phyloP scores from a whole-genome alignment of 1,284 basidiomycete genomes.

The Papiliotrema terrestris region DNA sequence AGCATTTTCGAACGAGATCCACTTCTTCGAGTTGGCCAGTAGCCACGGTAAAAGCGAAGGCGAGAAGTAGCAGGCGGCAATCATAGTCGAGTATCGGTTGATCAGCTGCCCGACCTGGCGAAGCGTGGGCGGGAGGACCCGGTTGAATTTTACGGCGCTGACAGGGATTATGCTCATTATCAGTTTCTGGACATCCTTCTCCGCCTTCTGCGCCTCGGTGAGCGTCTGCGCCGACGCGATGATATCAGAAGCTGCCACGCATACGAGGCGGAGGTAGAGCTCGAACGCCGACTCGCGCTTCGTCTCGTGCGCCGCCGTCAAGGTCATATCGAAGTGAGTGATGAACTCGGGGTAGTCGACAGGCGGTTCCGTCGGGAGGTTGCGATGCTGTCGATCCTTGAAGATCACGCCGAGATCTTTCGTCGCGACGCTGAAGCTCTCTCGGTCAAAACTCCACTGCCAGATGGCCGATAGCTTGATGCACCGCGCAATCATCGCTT shows the following conservation, averaged over 20 bases:
- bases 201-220: constrained; percentile 46
- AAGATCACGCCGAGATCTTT: constrained; percentile 71
- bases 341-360: constrained; percentile 78
- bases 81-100: constrained; percentile 77
- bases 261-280: constrained; percentile 62
- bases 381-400: constrained; percentile 71
- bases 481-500: constrained; percentile 68
- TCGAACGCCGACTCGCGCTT: constrained; percentile 69
- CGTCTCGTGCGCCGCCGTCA: constrained; percentile 56
- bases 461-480: constrained; percentile 66
- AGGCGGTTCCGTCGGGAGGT: constrained; percentile 65
- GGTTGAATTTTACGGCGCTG: constrained; percentile 58
- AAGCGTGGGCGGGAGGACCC: constrained; percentile 55
- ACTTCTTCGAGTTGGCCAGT: constrained; percentile 52
- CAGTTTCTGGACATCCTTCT: constrained; percentile 64
- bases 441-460: constrained; percentile 68
- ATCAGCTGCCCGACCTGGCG: constrained; percentile 74
- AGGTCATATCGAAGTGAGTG: constrained; percentile 57
- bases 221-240: constrained; percentile 35
- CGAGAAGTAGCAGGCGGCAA: constrained; percentile 72
- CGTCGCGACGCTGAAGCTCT: constrained; percentile 60
- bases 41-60: constrained; percentile 56
- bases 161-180: constrained; percentile 76
- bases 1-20: constrained; percentile 59
- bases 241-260: constrained; percentile 47